Evolutionary conservation across 2,329 filamentous ascomycete species (phyloP).

Genomic region (Parascedosporium putredinis): DNA sequence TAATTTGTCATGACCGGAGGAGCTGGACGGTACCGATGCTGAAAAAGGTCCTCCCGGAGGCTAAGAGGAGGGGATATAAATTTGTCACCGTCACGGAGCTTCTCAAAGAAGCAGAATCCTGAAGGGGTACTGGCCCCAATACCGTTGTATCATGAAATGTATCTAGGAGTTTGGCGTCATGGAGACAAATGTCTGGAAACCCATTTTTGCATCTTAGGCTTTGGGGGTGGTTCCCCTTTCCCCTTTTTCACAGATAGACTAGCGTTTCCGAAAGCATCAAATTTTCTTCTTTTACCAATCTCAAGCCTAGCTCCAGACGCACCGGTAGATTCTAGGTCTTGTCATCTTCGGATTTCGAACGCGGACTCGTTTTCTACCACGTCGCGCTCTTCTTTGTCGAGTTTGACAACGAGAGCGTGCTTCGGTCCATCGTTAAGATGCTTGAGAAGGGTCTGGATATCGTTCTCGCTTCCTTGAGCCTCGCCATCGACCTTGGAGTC

Average conservation of each 20-base stretch:
- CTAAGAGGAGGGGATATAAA: slow-evolving; percentile 58
- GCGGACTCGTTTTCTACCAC: slow-evolving; percentile 54
- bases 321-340: too few relatives aligned
- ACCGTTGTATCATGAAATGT: neutral
- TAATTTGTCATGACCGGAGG: slow-evolving; percentile 78
- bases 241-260: slow-evolving; percentile 2
- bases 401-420: slow-evolving; percentile 59
- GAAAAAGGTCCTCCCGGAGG: slow-evolving; percentile 57
- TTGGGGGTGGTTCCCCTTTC: too few relatives aligned
- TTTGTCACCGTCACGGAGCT: slow-evolving; percentile 63
- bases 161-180: neutral
- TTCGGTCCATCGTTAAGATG: slow-evolving; percentile 66
- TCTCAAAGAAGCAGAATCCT: slow-evolving; percentile 27
- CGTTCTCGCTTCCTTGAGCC: slow-evolving; percentile 62
- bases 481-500: slow-evolving; percentile 75
- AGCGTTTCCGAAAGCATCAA: slow-evolving; percentile 5
- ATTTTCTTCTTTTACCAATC: too few relatives aligned
- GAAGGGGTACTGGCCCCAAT: neutral
- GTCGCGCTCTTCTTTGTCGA: slow-evolving; percentile 60
- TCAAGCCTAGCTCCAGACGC: too few relatives aligned
- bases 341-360: slow-evolving; percentile 45
- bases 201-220: neutral
- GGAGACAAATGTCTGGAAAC: neutral
- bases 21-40: slow-evolving; percentile 79
- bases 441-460: slow-evolving; percentile 59